Conservation (phyloP, 139 green algal species). For the Auxenochlorella protothecoides region DNA sequence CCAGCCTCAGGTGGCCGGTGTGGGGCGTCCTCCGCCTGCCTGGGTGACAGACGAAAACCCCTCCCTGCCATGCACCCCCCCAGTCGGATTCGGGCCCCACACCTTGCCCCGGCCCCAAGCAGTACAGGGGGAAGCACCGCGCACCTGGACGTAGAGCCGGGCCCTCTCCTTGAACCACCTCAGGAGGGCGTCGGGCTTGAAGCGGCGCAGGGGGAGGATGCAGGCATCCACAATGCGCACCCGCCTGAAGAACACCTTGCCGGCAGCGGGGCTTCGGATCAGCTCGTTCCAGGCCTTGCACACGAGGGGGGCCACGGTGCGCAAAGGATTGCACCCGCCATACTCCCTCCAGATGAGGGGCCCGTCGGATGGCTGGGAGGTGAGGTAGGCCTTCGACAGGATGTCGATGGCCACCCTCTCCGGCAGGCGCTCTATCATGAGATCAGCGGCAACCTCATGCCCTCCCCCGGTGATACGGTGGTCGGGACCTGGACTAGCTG, state of each 20-base stretch:
- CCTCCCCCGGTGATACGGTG: neutral
- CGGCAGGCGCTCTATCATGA: neutral
- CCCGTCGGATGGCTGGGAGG: neutral
- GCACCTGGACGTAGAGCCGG: neutral
- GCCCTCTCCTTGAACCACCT: neutral
- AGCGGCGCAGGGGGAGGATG: neutral
- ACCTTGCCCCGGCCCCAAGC: neutral
- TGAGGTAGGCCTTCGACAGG: neutral
- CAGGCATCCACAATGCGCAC: neutral
- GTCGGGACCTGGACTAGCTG: too few relatives aligned
- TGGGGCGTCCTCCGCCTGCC: too few relatives aligned
- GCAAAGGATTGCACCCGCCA: neutral
- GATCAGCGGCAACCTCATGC: neutral
- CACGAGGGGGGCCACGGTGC: neutral
- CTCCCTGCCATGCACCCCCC: too few relatives aligned
- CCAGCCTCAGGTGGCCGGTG: too few relatives aligned
- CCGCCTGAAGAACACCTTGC: neutral
- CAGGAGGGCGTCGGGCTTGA: neutral
- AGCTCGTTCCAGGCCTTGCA: constrained; percentile 3
- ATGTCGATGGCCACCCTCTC: neutral
- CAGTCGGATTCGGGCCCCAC: neutral
- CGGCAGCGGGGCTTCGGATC: neutral
- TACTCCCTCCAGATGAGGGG: neutral
- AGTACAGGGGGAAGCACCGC: neutral
- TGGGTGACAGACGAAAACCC: too few relatives aligned